Evolutionary conservation across 2,329 filamentous ascomycete genomes (phyloP), one percentile per base, ranked within the genome.

Genomic region (Monilinia laxa): DNA sequence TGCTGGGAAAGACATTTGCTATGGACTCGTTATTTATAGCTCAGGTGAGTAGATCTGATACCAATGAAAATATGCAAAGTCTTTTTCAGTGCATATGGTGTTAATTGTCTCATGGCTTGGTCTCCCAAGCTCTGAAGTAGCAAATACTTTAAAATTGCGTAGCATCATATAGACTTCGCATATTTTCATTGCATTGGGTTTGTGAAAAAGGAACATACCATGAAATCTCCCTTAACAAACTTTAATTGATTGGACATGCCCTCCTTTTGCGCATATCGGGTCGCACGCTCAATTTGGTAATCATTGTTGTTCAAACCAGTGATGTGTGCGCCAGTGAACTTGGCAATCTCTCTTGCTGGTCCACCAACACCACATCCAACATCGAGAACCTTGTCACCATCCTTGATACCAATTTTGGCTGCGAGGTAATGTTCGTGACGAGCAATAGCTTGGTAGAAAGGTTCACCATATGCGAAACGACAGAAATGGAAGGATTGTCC

Each of bases 391-490:
- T 87, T 91, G 89, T 95, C 94, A 75, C 87, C 87, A 76, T 93
- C 89, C 79, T 90, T 87, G 76, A 99, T 88, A 71, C 89, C 88
- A 78, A 97, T 96, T 79, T 87, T 87, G 80, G 93, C 88, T 57
- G 95, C 95, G 40, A 99, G 90, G 82, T 97, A 98, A 84, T 99
- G 95, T 82, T 99, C 95, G 77, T 99, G 95, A 68, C 95, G 90
- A 72, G 93, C 92, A 80, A 98, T 94, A 69, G 93, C 93, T 80
- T 96, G 91, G 79, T 87, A 83, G 82, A 98, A 98, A 63, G 87
- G 83, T 82, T 99, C 95, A 77, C 90, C 90, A 73, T 88, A 82
- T 65, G 92, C 90, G 80, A 94, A 97, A 70, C 94, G 92, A 82
- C 92, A 96, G 85, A 99, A 98, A 81, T 99, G 94, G 85, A 99